Conservation (phyloP, 345 rosid genomes). For the Tarenaya hassleriana region DNA sequence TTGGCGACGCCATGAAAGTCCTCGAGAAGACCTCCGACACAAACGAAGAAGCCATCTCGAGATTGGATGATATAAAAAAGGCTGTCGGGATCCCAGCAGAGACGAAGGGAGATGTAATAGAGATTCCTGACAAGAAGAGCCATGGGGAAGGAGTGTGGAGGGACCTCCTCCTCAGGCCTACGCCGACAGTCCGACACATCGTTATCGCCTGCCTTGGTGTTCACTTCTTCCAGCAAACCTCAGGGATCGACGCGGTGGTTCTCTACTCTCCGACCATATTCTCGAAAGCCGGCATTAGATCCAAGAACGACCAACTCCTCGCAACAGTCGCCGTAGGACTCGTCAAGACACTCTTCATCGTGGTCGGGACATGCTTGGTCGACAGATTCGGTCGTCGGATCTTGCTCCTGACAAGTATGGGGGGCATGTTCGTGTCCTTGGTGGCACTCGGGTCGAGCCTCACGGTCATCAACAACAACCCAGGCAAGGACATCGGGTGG, state of each 20-base stretch:
- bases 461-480: constrained; percentile 35
- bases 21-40: constrained; percentile 38
- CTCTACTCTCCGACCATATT: constrained; percentile 65
- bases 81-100: constrained; percentile 40
- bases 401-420: constrained; percentile 52
- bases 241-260: constrained; percentile 61
- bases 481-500: constrained; percentile 27
- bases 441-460: constrained; percentile 36
- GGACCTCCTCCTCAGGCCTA: constrained; percentile 42
- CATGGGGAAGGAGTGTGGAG: constrained; percentile 51
- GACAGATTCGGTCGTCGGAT: constrained; percentile 59
- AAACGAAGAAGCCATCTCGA: constrained; percentile 46
- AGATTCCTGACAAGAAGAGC: background rate
- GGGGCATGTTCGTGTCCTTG: constrained; percentile 52
- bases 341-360: constrained; percentile 49
- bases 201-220: constrained; percentile 55
- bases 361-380: constrained; percentile 50
- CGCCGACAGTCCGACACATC: constrained; percentile 43
- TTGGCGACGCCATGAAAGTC: constrained; percentile 49
- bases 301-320: constrained; percentile 41
- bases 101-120: constrained; percentile 35
- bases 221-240: constrained; percentile 59
- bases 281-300: constrained; percentile 41
- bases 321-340: constrained; percentile 68
- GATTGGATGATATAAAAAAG: constrained; percentile 45